These are phyloP conservation scores for Cercophora scortea DNA, from an alignment of 495 filamentous ascomycete species.

Conservation along the genomic window DNA sequence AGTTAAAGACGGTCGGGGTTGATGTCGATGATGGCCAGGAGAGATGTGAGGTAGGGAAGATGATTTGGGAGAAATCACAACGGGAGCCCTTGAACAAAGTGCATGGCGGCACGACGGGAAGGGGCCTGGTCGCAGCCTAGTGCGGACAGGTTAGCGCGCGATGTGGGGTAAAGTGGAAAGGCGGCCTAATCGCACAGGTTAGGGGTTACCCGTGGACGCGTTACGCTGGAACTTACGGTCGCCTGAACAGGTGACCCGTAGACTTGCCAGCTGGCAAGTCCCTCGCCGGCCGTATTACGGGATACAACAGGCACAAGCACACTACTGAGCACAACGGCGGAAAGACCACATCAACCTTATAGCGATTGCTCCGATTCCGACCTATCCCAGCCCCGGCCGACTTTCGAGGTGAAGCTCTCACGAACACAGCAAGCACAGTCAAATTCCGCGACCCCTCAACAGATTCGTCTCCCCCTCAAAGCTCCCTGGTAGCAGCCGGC, in stretches of 20 bases:
- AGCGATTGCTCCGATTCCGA: constrained; percentile 5
- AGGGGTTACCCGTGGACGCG: too few relatives aligned
- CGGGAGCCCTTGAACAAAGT: too few relatives aligned
- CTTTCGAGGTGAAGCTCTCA: constrained; percentile 13
- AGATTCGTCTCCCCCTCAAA: not conserved
- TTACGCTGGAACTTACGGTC: too few relatives aligned
- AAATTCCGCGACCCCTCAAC: too few relatives aligned
- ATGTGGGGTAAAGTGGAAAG: not conserved
- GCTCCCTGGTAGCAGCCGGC: not conserved
- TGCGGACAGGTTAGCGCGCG: too few relatives aligned
- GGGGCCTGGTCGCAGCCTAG: too few relatives aligned
- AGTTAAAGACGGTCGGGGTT: not conserved
- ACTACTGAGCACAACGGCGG: constrained; percentile 2
- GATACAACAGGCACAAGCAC: constrained; percentile 11
- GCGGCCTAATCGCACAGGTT: too few relatives aligned
- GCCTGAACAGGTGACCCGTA: not conserved
- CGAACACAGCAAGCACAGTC: not conserved
- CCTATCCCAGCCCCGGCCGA: not conserved
- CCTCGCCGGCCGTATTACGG: constrained; percentile 6
- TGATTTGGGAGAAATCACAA: not conserved
- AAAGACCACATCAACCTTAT: constrained; percentile 21
- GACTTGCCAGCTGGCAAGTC: constrained; percentile 17
- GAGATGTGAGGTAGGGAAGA: not conserved
- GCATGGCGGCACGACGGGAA: too few relatives aligned
- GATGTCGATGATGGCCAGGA: not conserved